phyloP scores from a whole-genome alignment of 805 yeast species.

The Zygosaccharomyces rouxii region DNA sequence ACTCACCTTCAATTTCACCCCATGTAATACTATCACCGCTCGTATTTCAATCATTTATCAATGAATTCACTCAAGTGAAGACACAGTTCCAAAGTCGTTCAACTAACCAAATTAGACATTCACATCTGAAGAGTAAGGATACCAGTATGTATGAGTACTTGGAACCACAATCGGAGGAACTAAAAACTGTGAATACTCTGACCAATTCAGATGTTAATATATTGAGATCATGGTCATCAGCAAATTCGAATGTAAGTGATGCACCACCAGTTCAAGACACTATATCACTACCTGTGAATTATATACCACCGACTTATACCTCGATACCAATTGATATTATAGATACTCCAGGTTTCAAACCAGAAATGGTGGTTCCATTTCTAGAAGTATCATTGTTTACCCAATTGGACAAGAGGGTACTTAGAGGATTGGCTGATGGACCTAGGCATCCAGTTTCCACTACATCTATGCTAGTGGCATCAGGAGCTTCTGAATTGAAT shows the following conservation, averaged over 20 bases:
- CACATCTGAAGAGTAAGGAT: conserved; percentile 12
- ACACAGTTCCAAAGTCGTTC: conserved; percentile 18
- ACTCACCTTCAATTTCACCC: conserved; percentile 30
- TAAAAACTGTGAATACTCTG: conserved; percentile 7
- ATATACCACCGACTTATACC: conserved; percentile 48
- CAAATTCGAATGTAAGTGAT: conserved; percentile 1
- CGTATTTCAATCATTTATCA: conserved; percentile 35
- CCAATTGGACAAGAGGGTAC: conserved; percentile 52
- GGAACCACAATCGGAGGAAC: conserved; percentile 5
- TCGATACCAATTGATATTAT: conserved; percentile 65
- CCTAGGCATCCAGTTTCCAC: conserved; percentile 60
- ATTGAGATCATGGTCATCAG: conserved; percentile 9
- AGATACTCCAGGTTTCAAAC: conserved; percentile 69
- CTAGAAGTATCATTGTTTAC: conserved; percentile 66
- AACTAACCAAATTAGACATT: conserved; percentile 12
- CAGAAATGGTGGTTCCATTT: conserved; percentile 67
- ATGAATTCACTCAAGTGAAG: conserved; percentile 22
- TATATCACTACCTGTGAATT: conserved; percentile 24
- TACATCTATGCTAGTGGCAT: conserved; percentile 65
- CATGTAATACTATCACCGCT: conserved; percentile 37
- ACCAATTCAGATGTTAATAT: conserved; percentile 20
- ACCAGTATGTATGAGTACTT: conserved; percentile 13
- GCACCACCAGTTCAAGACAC: background rate
- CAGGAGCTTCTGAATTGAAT: conserved; percentile 74
- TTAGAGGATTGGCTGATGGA: conserved; percentile 58